Conservation (phyloP, 2,329 filamentous ascomycete genomes). For the Zarea fungicola region DNA sequence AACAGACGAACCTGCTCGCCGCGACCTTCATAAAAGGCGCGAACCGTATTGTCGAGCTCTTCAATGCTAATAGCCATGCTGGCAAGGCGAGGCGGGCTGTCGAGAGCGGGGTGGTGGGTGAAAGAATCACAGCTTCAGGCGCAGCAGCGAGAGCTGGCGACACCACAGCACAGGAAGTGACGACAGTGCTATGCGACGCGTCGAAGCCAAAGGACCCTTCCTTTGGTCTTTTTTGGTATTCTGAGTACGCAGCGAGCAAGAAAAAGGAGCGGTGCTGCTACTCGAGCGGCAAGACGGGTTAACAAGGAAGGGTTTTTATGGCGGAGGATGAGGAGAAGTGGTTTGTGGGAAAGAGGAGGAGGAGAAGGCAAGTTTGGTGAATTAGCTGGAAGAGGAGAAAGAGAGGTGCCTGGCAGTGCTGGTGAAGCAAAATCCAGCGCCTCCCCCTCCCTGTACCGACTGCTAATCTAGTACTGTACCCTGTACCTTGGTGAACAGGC, state of each 20-base stretch:
- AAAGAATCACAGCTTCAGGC: constrained; percentile 16
- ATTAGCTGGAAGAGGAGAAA: no score
- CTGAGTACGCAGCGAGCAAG: background rate
- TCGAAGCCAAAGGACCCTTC: background rate
- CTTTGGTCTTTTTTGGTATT: background rate
- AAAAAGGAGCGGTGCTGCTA: background rate
- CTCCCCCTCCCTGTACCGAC: constrained; percentile 3
- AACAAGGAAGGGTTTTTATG: constrained; percentile 10
- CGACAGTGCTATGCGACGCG: constrained; percentile 20
- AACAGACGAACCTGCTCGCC: constrained; percentile 80
- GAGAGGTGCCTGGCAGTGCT: constrained; percentile 14
- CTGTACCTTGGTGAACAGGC: no score
- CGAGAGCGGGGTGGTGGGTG: constrained; percentile 27
- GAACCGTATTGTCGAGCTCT: constrained; percentile 95
- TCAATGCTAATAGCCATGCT: constrained; percentile 70
- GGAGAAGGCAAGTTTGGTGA: constrained; percentile 16
- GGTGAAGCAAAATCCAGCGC: background rate
- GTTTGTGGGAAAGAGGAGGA: constrained; percentile 9
- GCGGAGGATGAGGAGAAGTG: constrained; percentile 2
- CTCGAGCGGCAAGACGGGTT: background rate
- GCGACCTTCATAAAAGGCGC: constrained; percentile 94
- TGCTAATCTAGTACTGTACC: no score
- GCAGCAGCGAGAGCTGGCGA: constrained; percentile 18
- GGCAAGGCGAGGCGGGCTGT: constrained; percentile 26
- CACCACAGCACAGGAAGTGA: constrained; percentile 21